Base-by-base conservation (phyloP, 106 monocot species). In the Platanthera guangdongensis region DNA sequence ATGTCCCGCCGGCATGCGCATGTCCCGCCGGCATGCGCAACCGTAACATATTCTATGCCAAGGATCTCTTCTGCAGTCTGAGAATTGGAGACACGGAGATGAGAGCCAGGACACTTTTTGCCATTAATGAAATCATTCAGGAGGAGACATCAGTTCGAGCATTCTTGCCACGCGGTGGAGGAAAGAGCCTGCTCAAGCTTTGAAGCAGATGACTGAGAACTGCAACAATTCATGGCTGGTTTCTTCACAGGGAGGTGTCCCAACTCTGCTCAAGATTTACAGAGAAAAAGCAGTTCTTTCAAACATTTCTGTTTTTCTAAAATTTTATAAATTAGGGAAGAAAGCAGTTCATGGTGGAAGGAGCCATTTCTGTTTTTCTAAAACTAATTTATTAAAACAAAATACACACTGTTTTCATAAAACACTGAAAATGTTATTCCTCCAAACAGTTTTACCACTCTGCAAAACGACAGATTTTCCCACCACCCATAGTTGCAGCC, bases 211-310 rank as follows among this genome's bases (percentile, higher is more conserved):
- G 16, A 95, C 92, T 3, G 80, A 84, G 73, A 89, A 90, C 78
- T 86, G 87, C 1, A 81, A 88, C 79, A 90, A 92, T 48, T 83
- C 84, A 6, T 95, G 95, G 95, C 80, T 89, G 9, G 78, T 95
- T n/a, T 92, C 86, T 2, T 87, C 95, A 39, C 84, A 92, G 68
- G 95, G 92, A 7, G 92, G 95, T 14, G 83, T 95, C 14, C 77
- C 85, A 5, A 53, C 74, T 18, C 81, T 95, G 52, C 84, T 95
- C 10, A 79, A 80, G 47, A 83, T 88, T 52, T 85, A 77, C 60
- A 55, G 51, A 6, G 70, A 72, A 2, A 39, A 39, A 39, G 0
- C 39, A 39, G 39, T 39, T 39, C 39, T 39, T 39, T 3, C 39
- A 39, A 39, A 39, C 39, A 39, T 39, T 39, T 39, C 39, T 39